Conservation (phyloP, 345 rosid genomes). For the Bruguiera parviflora region DNA sequence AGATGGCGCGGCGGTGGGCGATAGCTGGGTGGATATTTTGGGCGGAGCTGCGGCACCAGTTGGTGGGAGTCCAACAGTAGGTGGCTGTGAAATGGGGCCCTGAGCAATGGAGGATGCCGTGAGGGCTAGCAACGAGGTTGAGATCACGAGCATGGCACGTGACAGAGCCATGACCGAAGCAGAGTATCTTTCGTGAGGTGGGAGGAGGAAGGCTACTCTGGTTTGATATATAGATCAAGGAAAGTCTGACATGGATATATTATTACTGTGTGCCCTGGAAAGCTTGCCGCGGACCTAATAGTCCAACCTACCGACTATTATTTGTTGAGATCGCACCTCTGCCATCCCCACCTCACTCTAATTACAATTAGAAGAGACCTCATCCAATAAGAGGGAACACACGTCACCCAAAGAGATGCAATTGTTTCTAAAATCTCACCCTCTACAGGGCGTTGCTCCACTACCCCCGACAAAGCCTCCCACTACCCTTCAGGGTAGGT, state of each 20-base stretch:
- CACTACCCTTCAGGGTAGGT: too few species aligned
- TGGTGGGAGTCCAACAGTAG: conserved; percentile 14
- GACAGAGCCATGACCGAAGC: conserved; percentile 31
- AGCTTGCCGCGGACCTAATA: too few species aligned
- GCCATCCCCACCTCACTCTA: too few species aligned
- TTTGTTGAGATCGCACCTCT: too few species aligned
- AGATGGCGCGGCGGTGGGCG: conserved; percentile 10
- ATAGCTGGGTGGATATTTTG: neutral
- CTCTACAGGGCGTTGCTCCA: too few species aligned
- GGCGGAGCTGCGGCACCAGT: conserved; percentile 1
- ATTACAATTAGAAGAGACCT: too few species aligned
- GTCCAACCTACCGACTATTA: too few species aligned
- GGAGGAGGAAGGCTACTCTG: neutral
- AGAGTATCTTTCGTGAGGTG: neutral
- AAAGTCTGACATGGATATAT: neutral
- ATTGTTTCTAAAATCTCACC: too few species aligned
- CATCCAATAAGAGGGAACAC: too few species aligned
- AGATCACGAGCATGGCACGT: conserved; percentile 29
- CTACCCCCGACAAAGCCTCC: too few species aligned
- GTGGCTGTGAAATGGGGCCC: conserved; percentile 24
- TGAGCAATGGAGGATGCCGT: conserved; percentile 29
- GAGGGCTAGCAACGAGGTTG: conserved; percentile 18
- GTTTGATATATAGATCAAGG: conserved; percentile 22
- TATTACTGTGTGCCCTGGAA: too few species aligned
- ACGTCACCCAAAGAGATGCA: too few species aligned